Evolutionary conservation across 345 rosid species (phyloP).

Genomic region (Citrus unshiu): DNA sequence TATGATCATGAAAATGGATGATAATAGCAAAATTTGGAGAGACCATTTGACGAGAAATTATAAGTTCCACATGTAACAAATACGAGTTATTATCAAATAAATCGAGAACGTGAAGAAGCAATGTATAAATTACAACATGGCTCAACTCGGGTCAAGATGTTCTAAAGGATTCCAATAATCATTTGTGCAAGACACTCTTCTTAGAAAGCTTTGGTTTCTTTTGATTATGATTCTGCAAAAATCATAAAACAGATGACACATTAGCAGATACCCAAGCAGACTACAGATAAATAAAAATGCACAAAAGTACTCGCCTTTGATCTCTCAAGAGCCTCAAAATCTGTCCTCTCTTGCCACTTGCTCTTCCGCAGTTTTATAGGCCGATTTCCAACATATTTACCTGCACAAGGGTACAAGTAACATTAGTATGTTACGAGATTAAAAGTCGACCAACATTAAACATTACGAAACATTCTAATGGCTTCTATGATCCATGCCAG

Average conservation of each 20-base stretch:
- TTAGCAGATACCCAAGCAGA: background rate
- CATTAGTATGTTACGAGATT: background rate
- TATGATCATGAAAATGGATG: too few species aligned
- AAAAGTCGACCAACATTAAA: background rate
- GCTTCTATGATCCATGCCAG: background rate
- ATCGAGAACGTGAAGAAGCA: background rate
- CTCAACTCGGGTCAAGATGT: background rate
- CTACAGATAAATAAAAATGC: background rate
- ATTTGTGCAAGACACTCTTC: conserved; percentile 86
- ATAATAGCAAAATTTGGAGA: too few species aligned
- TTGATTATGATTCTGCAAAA: conserved; percentile 53
- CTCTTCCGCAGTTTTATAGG: conserved; percentile 94
- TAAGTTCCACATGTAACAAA: background rate
- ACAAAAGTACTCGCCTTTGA: conserved; percentile 43
- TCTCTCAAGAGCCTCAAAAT: conserved; percentile 59
- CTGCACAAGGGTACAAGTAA: conserved; percentile 32
- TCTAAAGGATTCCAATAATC: background rate
- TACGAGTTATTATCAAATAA: background rate
- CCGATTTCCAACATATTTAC: conserved; percentile 95
- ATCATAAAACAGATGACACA: conserved; percentile 4
- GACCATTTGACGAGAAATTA: background rate
- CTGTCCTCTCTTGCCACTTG: conserved; percentile 96
- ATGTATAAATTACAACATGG: background rate
- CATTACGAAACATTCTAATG: background rate
- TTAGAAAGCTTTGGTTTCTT: conserved; percentile 71